phyloP scores from a whole-genome alignment of 495 filamentous ascomycete species.

The Aspergillus taichungensis region DNA sequence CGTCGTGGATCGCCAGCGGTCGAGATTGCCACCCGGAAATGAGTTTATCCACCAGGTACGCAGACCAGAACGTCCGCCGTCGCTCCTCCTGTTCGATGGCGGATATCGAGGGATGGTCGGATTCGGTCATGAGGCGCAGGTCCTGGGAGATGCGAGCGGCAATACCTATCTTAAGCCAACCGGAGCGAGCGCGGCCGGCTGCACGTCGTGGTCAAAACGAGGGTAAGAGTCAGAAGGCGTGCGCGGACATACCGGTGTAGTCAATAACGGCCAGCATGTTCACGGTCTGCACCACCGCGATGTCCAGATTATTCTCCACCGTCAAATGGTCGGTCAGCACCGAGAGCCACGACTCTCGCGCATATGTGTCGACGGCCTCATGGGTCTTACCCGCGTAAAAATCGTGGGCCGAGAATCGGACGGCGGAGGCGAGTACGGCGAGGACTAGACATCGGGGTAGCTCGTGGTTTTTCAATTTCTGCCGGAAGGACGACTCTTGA shows the following conservation, averaged over 20 bases:
- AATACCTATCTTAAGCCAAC: constrained; percentile 25
- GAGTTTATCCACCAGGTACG: constrained; percentile 22
- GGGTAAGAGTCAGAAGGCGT: not conserved
- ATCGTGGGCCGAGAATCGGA: constrained; percentile 17
- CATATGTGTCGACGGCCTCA: constrained; percentile 15
- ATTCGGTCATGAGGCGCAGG: constrained; percentile 21
- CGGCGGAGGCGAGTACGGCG: constrained; percentile 18
- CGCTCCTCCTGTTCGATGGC: constrained; percentile 22
- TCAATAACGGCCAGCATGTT: constrained; percentile 20
- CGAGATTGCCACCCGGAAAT: constrained; percentile 21
- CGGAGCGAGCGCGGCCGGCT: constrained; percentile 19
- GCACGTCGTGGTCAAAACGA: not conserved
- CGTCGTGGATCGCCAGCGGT: constrained; percentile 19
- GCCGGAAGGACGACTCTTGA: constrained; percentile 18
- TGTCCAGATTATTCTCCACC: constrained; percentile 13
- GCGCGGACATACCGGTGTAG: constrained; percentile 15
- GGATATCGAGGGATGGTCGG: constrained; percentile 7
- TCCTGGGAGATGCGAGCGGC: constrained; percentile 23
- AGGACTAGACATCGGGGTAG: constrained; percentile 17
- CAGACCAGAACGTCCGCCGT: constrained; percentile 24
- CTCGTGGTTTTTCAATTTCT: constrained; percentile 5
- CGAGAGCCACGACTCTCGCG: constrained; percentile 19
- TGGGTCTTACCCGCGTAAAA: constrained; percentile 11
- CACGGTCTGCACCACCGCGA: constrained; percentile 20
- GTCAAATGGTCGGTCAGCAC: constrained; percentile 21